Base-by-base conservation (phyloP, 345 rosid genomes). In the Pelargonium nanum region DNA sequence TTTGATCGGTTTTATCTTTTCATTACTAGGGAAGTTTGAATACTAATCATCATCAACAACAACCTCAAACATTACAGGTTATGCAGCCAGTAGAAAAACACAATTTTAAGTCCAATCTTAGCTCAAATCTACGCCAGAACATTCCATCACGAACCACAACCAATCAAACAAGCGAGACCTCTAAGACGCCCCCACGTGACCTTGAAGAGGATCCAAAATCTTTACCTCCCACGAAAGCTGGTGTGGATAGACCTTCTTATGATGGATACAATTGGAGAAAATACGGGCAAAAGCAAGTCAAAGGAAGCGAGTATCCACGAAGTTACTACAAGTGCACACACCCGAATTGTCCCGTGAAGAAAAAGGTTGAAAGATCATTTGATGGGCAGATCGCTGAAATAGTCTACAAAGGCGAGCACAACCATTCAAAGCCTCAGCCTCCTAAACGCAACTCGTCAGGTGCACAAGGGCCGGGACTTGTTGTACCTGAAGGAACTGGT, bases 181-280 rank as follows among this genome's bases (percentile, higher is more conserved):
- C 70, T 6, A 75, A 72, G 74, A 20, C 57, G 60, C 62, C 60
- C 15, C 51, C 63, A 26, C 82, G 67, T 32, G 72, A 59, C 50
- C 56, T 70, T 28, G 83, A 83, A 58, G 85, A 80, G 66, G 85
- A 83, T 44, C 53, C 67, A 0, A 85, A 74, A 70, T 22, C 60
- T 24, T 26, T 65, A 57, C 63, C 73, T 6, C 58, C 70, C 0
- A 26, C 57, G 23, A 40, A 40, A 12, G 74, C 72, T 19, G 69
- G 60, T 12, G 63, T 6, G 53, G 86, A 88, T 25, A 74, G 89
- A 48, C 86, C 96, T 59, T 87, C 91, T 0, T 77, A 78, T 65
- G 97, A 94, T 34, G 99, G 99, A 44, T 94, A 94, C 70, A 94
- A 94, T 32, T 94, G 99, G 99, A 85, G 96, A 70, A 94, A 94